Evolutionary conservation across 306 rosid species (phyloP), one percentile per base, ranked within the genome.

Genomic region (Lablab purpureus): DNA sequence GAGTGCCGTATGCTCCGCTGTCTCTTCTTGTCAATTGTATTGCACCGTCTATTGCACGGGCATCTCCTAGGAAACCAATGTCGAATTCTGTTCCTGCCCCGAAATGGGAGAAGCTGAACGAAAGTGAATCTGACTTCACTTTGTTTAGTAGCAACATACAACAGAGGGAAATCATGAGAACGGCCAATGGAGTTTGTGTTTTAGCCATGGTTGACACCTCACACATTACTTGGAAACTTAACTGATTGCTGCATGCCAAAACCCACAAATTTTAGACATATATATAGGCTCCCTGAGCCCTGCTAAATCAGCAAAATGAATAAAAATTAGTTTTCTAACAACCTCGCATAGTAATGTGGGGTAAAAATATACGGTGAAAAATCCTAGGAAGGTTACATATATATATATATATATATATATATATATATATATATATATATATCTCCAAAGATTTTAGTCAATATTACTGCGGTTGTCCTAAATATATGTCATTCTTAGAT

Each of bases 1-100:
- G 41, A 30, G 10, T 15, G 32, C 40, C 55, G 9, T 43, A 18
- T 9, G 49, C 4, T 45, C 15, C 18, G 2, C 9, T 8, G 7
- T 79, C 71, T 46, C 77, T 70, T 70, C 54, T 62, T 1, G 79
- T 80, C 7, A 80, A 64, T 3, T 50, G 49, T 14, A 80, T 41
- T 7, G 7, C 78, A 2, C 78, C 67, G 10, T 46, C 58, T 30
- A 7, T 8, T n/a, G 49, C 14, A 18, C 30, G 41, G 0, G 83
- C 83, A 13, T 72, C 79, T 0, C 78, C 83, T 0, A 80, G 67
- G 10, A 22, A 25, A 8, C 9, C 59, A n/a, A 80, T 0, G 0
- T 58, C 10, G 4, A 4, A n/a, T 0, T 21, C 2, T 9, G 1
- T 5, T 14, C 18, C 52, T 7, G 56, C 4, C 10, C n/a, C 22